phyloP scores from a whole-genome alignment of 2,329 filamentous ascomycete species.

The Pyrenophora seminiperda region DNA sequence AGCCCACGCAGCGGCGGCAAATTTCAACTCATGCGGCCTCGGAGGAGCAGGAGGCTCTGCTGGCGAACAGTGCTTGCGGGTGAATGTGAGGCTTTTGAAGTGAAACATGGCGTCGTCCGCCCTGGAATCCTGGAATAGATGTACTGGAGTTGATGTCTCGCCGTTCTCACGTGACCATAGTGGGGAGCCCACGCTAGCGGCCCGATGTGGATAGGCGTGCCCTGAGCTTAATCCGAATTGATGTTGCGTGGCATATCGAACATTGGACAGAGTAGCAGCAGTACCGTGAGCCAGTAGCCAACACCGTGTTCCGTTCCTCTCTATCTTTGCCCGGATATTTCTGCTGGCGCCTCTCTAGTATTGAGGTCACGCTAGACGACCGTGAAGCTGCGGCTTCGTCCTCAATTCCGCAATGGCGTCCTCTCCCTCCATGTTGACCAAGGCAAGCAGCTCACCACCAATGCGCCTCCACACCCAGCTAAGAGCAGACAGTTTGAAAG shows the following conservation, averaged over 20 bases:
- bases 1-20: constrained; percentile 32
- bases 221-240: constrained; percentile 22
- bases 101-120: constrained; percentile 10
- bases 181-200: constrained; percentile 18
- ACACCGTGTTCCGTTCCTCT: constrained; percentile 28
- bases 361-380: constrained; percentile 36
- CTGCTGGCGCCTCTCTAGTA: constrained; percentile 24
- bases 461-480: constrained; percentile 18
- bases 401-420: constrained; percentile 53
- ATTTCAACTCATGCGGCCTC: constrained; percentile 19
- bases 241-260: constrained; percentile 44
- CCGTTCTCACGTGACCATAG: constrained; percentile 10
- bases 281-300: constrained; percentile 21
- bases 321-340: constrained; percentile 13
- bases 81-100: constrained; percentile 5
- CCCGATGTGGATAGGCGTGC: constrained; percentile 12
- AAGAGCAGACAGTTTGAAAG: constrained; percentile 61
- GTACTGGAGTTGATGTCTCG: constrained; percentile 17
- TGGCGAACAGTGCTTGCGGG: constrained; percentile 9
- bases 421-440: constrained; percentile 59
- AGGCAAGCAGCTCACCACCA: constrained; percentile 46
- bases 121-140: constrained; percentile 15
- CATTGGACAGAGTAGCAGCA: constrained; percentile 41
- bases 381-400: constrained; percentile 53
- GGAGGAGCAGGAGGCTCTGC: constrained; percentile 33